Percentiles rank a stretch among this genome's conserved stretches.
phyloP scores from a whole-genome alignment of 2,329 filamentous ascomycete species.

The Claviceps africana region DNA sequence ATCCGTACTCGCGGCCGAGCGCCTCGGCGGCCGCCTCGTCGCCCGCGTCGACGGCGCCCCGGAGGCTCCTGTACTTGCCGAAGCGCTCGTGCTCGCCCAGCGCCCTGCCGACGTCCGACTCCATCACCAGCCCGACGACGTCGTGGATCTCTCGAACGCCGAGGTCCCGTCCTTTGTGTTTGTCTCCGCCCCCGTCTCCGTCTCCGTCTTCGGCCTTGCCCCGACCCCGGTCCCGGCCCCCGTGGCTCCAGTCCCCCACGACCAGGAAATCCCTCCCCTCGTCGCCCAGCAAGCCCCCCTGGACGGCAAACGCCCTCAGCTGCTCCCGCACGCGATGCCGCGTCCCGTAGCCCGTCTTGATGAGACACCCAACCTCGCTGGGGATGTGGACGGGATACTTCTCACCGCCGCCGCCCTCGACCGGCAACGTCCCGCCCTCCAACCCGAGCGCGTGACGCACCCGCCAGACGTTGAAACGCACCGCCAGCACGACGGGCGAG shows the following conservation, averaged over 20 bases:
- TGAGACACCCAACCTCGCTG: conserved; percentile 34
- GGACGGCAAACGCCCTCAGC: conserved; percentile 26
- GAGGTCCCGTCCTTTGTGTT: not conserved
- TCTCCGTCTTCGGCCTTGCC: conserved; percentile 15
- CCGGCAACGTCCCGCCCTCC: conserved; percentile 4
- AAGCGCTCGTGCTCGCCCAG: conserved; percentile 20
- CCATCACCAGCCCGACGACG: conserved; percentile 23
- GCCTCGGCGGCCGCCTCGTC: conserved; percentile 23
- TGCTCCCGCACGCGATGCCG: conserved; percentile 32
- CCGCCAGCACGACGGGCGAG: conserved; percentile 19
- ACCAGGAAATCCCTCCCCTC: conserved; percentile 31
- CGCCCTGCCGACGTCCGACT: conserved; percentile 16
- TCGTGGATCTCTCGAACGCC: conserved; percentile 21
- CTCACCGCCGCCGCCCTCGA: conserved; percentile 17
- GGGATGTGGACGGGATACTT: conserved; percentile 29
- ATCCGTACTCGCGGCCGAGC: conserved; percentile 27
- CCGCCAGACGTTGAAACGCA: conserved; percentile 21
- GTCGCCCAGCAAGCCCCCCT: conserved; percentile 20
- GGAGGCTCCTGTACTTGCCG: conserved; percentile 26
- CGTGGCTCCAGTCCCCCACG: conserved; percentile 32
- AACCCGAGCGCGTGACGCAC: conserved; percentile 16
- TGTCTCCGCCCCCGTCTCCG: too few relatives aligned
- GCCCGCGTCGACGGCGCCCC: conserved; percentile 22
- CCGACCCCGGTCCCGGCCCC: too few relatives aligned
- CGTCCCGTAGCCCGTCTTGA: conserved; percentile 45